A percentile compares a stretch with the other conserved stretches of the same genome.
Evolutionary conservation across 306 rosid species (phyloP).

Genomic region (Vigna hirtella): DNA sequence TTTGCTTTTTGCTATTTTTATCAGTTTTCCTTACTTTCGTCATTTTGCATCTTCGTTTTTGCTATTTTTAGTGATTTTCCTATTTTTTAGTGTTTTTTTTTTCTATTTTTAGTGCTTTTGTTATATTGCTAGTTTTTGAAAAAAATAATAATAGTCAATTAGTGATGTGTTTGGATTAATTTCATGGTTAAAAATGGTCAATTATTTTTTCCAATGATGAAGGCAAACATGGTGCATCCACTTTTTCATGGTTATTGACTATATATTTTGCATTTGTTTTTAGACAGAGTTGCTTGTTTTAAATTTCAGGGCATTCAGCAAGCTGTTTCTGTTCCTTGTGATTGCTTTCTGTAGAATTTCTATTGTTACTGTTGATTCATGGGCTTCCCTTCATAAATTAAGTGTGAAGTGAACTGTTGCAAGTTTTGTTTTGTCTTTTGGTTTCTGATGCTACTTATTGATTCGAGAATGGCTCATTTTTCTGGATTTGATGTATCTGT

Average conservation of each 20-base stretch:
- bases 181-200: background rate
- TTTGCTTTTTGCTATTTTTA: background rate
- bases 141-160: background rate
- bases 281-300: background rate
- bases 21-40: slow-evolving; percentile 6
- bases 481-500: slow-evolving; percentile 12
- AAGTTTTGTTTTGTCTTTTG: background rate
- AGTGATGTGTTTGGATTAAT: no score
- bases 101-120: background rate
- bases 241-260: background rate
- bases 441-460: background rate
- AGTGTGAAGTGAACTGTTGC: background rate
- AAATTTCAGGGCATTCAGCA: background rate
- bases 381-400: background rate
- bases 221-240: background rate
- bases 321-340: background rate
- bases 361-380: background rate
- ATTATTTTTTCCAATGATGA: background rate
- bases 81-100: background rate
- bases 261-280: background rate
- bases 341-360: background rate
- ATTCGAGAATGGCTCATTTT: background rate
- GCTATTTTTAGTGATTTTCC: background rate
- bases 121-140: background rate
- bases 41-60: background rate